Evolutionary conservation across 768 basidiomycete species (phyloP).

Genomic region (Exsudoporus frostii): DNA sequence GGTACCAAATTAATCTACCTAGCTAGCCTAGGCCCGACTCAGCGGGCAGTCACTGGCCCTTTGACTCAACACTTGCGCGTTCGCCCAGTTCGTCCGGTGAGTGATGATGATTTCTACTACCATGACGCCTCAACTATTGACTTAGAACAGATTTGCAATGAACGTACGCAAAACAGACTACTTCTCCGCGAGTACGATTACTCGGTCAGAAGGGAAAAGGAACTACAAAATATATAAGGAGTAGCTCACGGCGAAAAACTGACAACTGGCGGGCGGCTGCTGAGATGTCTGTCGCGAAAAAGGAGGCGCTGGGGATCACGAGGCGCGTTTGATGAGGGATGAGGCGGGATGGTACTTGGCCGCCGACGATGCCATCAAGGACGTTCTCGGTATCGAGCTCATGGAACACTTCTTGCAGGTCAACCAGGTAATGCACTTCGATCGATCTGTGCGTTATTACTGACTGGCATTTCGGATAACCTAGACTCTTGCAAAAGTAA

Average conservation of each 20-base stretch:
- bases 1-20: no score
- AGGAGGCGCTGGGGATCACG: slow-evolving; percentile 44
- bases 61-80: no score
- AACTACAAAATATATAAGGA: no score
- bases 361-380: slow-evolving; percentile 36
- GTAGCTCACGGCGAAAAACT: slow-evolving; percentile 39
- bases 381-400: slow-evolving; percentile 44
- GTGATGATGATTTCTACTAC: neutral
- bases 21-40: no score
- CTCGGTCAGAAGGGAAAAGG: no score
- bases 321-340: slow-evolving; percentile 47
- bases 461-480: neutral
- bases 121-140: neutral
- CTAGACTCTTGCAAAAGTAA: slow-evolving; percentile 20
- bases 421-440: slow-evolving; percentile 43
- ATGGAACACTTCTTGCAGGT: slow-evolving; percentile 45
- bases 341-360: slow-evolving; percentile 44
- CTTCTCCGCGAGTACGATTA: no score
- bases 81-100: no score
- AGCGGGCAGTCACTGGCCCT: no score
- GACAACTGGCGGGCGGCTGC: slow-evolving; percentile 32
- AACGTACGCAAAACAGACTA: neutral
- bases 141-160: neutral
- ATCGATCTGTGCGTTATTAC: neutral
- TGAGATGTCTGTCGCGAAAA: slow-evolving; percentile 43